phyloP scores from a whole-genome alignment of 192 early-diverging fungal genomes.

The Gonapodya prolifera region DNA sequence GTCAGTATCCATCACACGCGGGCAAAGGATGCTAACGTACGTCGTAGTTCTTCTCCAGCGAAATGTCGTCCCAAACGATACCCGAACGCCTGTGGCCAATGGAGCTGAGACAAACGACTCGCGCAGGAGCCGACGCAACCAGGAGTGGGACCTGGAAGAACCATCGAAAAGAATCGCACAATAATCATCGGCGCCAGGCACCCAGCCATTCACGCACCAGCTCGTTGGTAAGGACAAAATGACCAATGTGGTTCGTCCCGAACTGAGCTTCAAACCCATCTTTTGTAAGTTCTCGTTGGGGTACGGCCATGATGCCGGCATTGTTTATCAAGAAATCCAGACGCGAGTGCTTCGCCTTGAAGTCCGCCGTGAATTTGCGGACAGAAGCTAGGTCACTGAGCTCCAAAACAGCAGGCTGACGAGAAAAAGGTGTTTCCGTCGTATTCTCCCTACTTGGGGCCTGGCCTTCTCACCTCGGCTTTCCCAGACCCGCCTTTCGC shows the following conservation, averaged over 20 bases:
- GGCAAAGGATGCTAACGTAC: too few relatives aligned
- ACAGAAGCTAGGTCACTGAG: background rate
- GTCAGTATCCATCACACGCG: too few relatives aligned
- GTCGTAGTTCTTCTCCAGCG: background rate
- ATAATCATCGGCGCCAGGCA: background rate
- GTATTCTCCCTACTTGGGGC: too few relatives aligned
- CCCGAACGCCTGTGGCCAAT: background rate
- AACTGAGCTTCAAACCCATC: constrained; percentile 4
- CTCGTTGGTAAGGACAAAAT: background rate
- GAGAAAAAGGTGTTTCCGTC: too few relatives aligned
- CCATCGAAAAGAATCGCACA: background rate
- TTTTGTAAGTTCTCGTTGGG: background rate
- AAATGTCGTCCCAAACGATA: background rate
- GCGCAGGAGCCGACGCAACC: background rate
- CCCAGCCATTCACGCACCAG: too few relatives aligned
- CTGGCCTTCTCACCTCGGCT: too few relatives aligned
- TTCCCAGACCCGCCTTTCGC: background rate
- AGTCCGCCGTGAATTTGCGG: background rate
- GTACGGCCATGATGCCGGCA: constrained; percentile 1
- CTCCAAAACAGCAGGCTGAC: background rate
- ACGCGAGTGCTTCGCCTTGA: background rate
- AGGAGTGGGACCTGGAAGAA: background rate
- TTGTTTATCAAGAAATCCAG: background rate
- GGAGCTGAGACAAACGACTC: background rate
- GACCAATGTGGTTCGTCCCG: constrained; percentile 4